These are phyloP conservation scores for Debaryomycetaceae sp. DNA, from an alignment of 1,139 yeast species.

Conservation along the genomic window DNA sequence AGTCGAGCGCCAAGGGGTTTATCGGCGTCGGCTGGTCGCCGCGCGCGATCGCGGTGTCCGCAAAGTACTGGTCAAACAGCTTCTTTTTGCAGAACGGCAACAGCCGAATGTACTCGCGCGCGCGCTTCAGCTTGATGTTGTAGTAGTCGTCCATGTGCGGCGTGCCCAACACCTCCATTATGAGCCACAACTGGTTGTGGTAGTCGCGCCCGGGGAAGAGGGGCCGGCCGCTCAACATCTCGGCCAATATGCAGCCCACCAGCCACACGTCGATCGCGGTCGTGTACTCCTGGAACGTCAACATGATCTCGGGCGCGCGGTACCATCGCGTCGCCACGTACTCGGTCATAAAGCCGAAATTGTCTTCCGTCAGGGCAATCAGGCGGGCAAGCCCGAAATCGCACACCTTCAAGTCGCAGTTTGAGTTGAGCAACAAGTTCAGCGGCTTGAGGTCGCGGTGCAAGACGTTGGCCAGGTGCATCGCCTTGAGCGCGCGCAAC, in stretches of 20 bases:
- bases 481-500: conserved; percentile 75
- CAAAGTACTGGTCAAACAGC: conserved; percentile 26
- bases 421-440: conserved; percentile 74
- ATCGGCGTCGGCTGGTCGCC: conserved; percentile 3
- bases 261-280: conserved; percentile 97
- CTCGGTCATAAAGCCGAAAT: conserved; percentile 78
- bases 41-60: conserved; percentile 6
- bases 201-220: conserved; percentile 92
- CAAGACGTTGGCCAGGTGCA: conserved; percentile 84
- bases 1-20: conserved; percentile 68
- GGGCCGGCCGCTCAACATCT: conserved; percentile 79
- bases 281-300: conserved; percentile 85
- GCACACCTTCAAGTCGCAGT: conserved; percentile 88
- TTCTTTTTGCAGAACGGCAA: conserved; percentile 55
- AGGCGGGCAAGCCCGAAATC: conserved; percentile 88
- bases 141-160: conserved; percentile 76
- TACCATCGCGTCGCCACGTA: conserved; percentile 98
- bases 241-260: conserved; percentile 92
- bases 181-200: conserved; percentile 77
- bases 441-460: conserved; percentile 93
- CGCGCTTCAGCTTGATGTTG: conserved; percentile 72
- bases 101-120: conserved; percentile 73
- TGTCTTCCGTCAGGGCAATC: conserved; percentile 38
- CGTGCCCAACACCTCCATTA: conserved; percentile 84
- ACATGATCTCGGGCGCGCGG: conserved; percentile 95